These are phyloP conservation scores for Tylopilus felleus DNA, from an alignment of 768 basidiomycete species.

Conservation along the genomic window DNA sequence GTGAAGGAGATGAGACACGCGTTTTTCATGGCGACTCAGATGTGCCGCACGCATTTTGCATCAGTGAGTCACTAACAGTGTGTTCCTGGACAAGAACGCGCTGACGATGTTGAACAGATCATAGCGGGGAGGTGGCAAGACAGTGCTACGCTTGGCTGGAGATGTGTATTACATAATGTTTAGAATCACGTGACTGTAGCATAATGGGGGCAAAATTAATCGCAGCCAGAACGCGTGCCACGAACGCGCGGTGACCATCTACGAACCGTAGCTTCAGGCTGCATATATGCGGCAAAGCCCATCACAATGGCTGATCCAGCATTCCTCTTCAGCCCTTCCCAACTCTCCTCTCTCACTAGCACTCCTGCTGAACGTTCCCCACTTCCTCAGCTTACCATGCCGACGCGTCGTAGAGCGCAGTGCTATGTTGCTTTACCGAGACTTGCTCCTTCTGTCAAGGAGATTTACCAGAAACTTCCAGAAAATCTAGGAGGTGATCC, in stretches of 20 bases:
- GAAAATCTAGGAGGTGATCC: constrained; percentile 35
- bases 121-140: no score
- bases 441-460: constrained; percentile 37
- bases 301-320: constrained; percentile 22
- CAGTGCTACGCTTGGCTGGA: no score
- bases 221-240: constrained; percentile 8
- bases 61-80: constrained; percentile 47
- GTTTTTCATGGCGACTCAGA: constrained; percentile 41
- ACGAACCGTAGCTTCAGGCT: background rate
- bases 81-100: background rate
- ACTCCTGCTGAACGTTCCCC: constrained; percentile 12
- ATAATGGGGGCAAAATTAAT: constrained; percentile 11
- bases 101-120: background rate
- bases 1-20: constrained; percentile 35
- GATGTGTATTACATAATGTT: background rate
- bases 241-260: constrained; percentile 6
- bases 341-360: constrained; percentile 13
- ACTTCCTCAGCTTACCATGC: background rate
- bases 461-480: constrained; percentile 38
- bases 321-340: constrained; percentile 13
- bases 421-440: constrained; percentile 40
- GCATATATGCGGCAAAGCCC: background rate
- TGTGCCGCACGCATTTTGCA: constrained; percentile 61
- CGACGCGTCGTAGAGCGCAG: constrained; percentile 8
- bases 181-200: constrained; percentile 8